Conservation (phyloP, 169 alveolate genomes). For the Eimeria necatrix region DNA sequence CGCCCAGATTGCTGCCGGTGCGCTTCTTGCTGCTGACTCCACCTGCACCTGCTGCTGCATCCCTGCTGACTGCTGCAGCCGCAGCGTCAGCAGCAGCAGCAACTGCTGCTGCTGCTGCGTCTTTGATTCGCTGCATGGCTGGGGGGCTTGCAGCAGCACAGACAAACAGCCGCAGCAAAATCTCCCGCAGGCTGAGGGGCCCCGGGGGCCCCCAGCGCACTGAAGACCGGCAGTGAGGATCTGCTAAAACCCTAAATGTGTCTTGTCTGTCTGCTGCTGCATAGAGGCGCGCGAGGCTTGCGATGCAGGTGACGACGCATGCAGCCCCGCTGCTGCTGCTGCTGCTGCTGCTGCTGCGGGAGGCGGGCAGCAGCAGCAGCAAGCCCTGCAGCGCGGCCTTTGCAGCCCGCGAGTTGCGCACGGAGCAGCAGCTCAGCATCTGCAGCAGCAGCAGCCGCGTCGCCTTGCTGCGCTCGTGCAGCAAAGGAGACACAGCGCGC, state of each 20-base stretch:
- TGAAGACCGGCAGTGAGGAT: conserved; percentile 35
- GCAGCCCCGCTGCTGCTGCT: conserved; percentile 43
- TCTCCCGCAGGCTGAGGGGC: conserved; percentile 19
- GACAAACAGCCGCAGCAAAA: conserved; percentile 30
- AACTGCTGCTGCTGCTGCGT: conserved; percentile 44
- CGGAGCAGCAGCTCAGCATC: conserved; percentile 61
- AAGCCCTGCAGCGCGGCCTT: conserved; percentile 76
- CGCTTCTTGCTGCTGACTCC: neutral
- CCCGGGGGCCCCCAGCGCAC: neutral
- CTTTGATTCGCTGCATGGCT: neutral
- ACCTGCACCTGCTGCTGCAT: conserved; percentile 27
- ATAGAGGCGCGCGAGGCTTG: neutral
- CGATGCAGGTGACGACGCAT: neutral
- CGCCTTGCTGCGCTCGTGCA: conserved; percentile 50
- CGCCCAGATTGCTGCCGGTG: neutral
- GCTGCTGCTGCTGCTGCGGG: conserved; percentile 45
- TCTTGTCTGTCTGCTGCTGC: conserved; percentile 49
- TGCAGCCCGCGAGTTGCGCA: conserved; percentile 41
- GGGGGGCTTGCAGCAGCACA: conserved; percentile 9
- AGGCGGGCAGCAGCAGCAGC: conserved; percentile 64
- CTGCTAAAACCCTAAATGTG: neutral
- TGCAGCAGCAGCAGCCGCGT: conserved; percentile 74
- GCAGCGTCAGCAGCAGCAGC: neutral
- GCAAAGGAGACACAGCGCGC: conserved; percentile 71
- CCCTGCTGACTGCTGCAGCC: conserved; percentile 3